Conservation (phyloP, 805 yeast genomes). For the Kazachstania bromeliacearum region DNA sequence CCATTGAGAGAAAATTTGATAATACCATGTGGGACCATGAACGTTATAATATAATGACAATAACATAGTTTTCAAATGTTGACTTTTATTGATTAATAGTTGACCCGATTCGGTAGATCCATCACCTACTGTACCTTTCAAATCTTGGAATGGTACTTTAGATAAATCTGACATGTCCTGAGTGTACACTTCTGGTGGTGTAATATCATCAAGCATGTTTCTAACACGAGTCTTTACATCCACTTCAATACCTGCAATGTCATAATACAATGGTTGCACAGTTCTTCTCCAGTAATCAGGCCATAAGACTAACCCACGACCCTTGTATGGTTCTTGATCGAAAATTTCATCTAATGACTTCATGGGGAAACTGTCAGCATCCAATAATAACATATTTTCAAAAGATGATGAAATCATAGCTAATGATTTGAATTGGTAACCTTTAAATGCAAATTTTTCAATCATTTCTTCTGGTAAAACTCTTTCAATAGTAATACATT, state of each 20-base stretch:
- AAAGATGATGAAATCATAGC: conserved; percentile 69
- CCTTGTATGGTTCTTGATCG: conserved; percentile 35
- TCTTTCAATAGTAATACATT: conserved; percentile 46
- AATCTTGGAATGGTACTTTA: conserved; percentile 45
- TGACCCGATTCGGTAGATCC: conserved; percentile 67
- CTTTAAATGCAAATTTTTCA: conserved; percentile 34
- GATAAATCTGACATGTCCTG: conserved; percentile 14
- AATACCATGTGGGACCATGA: conserved; percentile 58
- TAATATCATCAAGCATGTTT: conserved; percentile 20
- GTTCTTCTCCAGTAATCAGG: conserved; percentile 72
- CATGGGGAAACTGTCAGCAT: conserved; percentile 60
- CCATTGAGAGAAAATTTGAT: conserved; percentile 67
- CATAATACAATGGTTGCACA: conserved; percentile 51
- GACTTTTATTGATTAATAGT: conserved; percentile 48
- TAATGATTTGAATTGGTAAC: conserved; percentile 61
- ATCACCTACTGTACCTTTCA: conserved; percentile 56
- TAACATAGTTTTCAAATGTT: conserved; percentile 49
- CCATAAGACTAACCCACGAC: conserved; percentile 54
- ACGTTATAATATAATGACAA: conserved; percentile 59
- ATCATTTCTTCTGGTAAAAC: conserved; percentile 38
- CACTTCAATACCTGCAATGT: conserved; percentile 38
- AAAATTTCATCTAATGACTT: conserved; percentile 40
- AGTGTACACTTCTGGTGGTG: conserved; percentile 10
- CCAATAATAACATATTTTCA: conserved; percentile 63
- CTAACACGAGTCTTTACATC: conserved; percentile 30